These are phyloP conservation scores for Crataegus laevigata DNA, from an alignment of 306 rosid species.

Conservation along the genomic window DNA sequence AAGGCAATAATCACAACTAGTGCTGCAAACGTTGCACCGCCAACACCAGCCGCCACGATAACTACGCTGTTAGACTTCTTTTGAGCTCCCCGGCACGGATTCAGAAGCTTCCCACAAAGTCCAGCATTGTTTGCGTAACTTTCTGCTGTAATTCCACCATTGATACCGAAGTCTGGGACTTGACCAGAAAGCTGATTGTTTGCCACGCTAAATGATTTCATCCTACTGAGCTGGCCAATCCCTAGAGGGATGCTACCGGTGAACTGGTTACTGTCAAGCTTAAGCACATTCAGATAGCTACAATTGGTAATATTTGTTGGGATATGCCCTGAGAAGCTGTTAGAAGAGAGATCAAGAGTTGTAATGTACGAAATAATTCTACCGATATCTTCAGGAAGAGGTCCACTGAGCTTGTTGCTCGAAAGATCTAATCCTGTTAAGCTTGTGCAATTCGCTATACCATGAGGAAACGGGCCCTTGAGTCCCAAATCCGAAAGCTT, in stretches of 20 bases:
- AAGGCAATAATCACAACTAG: conserved; percentile 38
- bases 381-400: conserved; percentile 39
- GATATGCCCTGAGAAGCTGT: conserved; percentile 57
- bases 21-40: conserved; percentile 53
- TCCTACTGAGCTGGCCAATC: conserved; percentile 26
- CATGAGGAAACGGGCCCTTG: conserved; percentile 56
- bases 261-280: conserved; percentile 51
- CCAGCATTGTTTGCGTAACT: conserved; percentile 55
- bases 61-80: conserved; percentile 42
- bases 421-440: conserved; percentile 82
- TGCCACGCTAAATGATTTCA: conserved; percentile 40
- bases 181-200: conserved; percentile 59
- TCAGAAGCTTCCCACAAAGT: conserved; percentile 45
- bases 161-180: conserved; percentile 19
- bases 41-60: conserved; percentile 73
- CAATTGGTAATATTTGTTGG: conserved; percentile 35
- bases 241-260: conserved; percentile 51
- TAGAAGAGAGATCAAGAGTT: conserved; percentile 63
- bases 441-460: conserved; percentile 48
- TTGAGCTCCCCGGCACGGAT: not conserved
- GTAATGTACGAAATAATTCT: not conserved
- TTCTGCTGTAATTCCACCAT: not conserved
- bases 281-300: conserved; percentile 49
- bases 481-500: conserved; percentile 63
- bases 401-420: conserved; percentile 44